Conservation (phyloP, 108 stramenopile species). For the Nannochloropsis gaditana region DNA sequence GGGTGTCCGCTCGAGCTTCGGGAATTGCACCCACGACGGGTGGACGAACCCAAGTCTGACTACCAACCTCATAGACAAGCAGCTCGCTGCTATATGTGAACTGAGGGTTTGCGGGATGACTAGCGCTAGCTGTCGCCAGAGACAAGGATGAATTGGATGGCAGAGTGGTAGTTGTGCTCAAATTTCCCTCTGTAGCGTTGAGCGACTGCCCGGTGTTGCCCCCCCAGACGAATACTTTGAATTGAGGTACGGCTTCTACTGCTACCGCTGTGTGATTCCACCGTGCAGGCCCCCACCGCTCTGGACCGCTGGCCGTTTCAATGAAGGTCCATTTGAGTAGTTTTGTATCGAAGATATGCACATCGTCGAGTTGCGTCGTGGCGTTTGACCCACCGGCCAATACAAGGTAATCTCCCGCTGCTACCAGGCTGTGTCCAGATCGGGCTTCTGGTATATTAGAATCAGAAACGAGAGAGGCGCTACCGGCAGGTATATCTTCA, state of each 20-base stretch:
- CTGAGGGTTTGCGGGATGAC: conserved; percentile 38
- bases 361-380: conserved; percentile 63
- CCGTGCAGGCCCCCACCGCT: conserved; percentile 60
- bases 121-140: neutral
- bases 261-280: conserved; percentile 68
- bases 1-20: conserved; percentile 60
- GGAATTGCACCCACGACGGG: conserved; percentile 53
- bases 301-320: conserved; percentile 50
- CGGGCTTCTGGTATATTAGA: conserved; percentile 44
- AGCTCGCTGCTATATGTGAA: conserved; percentile 60
- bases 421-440: conserved; percentile 51
- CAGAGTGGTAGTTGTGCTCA: no score
- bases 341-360: conserved; percentile 59
- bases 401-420: conserved; percentile 59
- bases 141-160: neutral
- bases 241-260: conserved; percentile 68
- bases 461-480: neutral
- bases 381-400: conserved; percentile 74
- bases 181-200: conserved; percentile 31
- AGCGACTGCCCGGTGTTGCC: conserved; percentile 64
- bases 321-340: conserved; percentile 56
- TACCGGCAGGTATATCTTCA: neutral
- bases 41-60: conserved; percentile 55
- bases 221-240: conserved; percentile 75
- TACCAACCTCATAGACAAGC: conserved; percentile 60